These are phyloP conservation scores for Ehretia macrophylla DNA, from an alignment of 257 asterid species.

Conservation along the genomic window DNA sequence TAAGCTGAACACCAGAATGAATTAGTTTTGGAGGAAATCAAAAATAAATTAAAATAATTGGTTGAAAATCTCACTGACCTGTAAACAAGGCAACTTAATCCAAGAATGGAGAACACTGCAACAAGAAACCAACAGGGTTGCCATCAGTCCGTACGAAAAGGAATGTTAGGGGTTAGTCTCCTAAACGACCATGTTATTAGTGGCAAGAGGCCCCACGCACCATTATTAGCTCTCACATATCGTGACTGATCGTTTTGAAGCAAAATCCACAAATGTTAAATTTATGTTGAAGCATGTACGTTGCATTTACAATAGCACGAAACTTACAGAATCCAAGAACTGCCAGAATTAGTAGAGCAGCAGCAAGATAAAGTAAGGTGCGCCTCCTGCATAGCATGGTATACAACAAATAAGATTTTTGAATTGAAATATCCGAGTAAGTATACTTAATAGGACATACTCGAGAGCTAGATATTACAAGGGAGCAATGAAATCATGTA, in stretches of 20 bases:
- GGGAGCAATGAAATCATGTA: slow-evolving; percentile 13
- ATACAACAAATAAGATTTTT: not conserved
- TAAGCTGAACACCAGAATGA: slow-evolving; percentile 21
- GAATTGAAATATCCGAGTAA: not conserved
- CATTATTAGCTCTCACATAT: too few relatives aligned
- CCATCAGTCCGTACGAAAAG: not conserved
- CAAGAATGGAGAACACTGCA: slow-evolving; percentile 36
- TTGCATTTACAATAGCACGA: too few relatives aligned
- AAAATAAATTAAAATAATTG: too few relatives aligned
- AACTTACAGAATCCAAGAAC: slow-evolving; percentile 29
- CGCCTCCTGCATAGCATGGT: slow-evolving; percentile 15
- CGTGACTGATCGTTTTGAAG: too few relatives aligned
- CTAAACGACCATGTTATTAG: too few relatives aligned
- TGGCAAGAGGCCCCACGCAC: too few relatives aligned
- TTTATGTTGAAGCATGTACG: too few relatives aligned
- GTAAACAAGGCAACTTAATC: slow-evolving; percentile 27
- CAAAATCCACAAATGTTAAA: too few relatives aligned
- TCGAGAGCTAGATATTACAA: slow-evolving; percentile 16
- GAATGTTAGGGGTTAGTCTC: too few relatives aligned
- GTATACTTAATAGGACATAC: not conserved
- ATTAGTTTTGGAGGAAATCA: not conserved
- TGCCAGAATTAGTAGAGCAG: slow-evolving; percentile 18
- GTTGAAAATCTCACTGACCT: slow-evolving; percentile 25
- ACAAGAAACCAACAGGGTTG: not conserved
- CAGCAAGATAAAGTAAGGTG: slow-evolving; percentile 11